Conservation (phyloP, 768 basidiomycete genomes). For the Suillus discolor region DNA sequence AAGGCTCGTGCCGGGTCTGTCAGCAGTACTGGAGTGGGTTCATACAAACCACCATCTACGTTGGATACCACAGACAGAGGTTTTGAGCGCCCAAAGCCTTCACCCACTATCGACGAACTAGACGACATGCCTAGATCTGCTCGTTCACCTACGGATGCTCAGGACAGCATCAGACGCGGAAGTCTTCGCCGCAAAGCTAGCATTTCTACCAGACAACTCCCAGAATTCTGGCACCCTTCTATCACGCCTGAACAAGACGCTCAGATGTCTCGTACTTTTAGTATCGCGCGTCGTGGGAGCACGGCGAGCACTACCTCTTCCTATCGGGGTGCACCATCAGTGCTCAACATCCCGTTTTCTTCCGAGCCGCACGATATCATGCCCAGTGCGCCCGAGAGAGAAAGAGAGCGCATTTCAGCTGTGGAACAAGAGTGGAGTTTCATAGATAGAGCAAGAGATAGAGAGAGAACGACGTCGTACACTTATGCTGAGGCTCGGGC, state of each 20-base stretch:
- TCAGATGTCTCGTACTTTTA: constrained; percentile 41
- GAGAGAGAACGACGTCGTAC: constrained; percentile 19
- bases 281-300: constrained; percentile 49
- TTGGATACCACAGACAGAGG: constrained; percentile 25
- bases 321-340: constrained; percentile 40
- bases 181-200: constrained; percentile 37
- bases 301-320: constrained; percentile 53
- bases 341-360: constrained; percentile 42
- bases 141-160: constrained; percentile 24
- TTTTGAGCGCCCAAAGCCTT: constrained; percentile 23
- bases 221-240: constrained; percentile 54
- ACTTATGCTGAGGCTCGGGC: constrained; percentile 27
- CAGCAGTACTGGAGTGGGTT: constrained; percentile 22
- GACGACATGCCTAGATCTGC: constrained; percentile 24
- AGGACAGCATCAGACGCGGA: constrained; percentile 25
- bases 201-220: constrained; percentile 37
- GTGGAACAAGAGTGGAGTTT: constrained; percentile 33
- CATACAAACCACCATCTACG: constrained; percentile 29
- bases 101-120: constrained; percentile 30
- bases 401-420: constrained; percentile 26
- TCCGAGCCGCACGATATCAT: constrained; percentile 23
- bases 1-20: constrained; percentile 31
- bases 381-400: constrained; percentile 25
- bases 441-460: constrained; percentile 27
- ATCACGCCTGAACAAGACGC: constrained; percentile 48